Percentiles rank a stretch among this genome's conserved stretches.
Evolutionary conservation across 305 asterid genomes (phyloP).

Genomic region (Fraxinus greggii): DNA sequence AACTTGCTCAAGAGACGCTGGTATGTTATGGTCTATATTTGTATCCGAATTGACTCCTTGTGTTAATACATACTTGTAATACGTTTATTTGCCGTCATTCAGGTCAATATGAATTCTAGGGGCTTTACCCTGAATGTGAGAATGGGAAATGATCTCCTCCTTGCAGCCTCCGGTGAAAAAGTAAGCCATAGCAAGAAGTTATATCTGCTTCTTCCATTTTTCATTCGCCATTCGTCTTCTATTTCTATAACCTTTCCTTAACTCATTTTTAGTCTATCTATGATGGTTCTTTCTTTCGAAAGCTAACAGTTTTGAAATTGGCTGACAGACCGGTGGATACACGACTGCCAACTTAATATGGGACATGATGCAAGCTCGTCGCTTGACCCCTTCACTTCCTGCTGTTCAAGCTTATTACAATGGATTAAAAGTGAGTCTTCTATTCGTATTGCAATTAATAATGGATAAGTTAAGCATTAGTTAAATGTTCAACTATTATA

Average conservation of each 20-base stretch:
- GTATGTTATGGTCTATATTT: slow-evolving; percentile 34
- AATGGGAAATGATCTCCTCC: slow-evolving; percentile 71
- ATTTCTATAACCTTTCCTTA: not conserved
- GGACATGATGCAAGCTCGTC: slow-evolving; percentile 83
- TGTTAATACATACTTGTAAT: slow-evolving; percentile 4
- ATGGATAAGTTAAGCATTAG: not conserved
- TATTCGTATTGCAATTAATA: not conserved
- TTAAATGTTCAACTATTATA: not conserved
- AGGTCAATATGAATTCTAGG: slow-evolving; percentile 62
- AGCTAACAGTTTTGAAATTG: slow-evolving; percentile 17
- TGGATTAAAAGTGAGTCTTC: slow-evolving; percentile 72
- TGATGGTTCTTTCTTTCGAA: not conserved
- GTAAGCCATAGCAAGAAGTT: slow-evolving; percentile 33
- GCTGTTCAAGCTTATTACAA: slow-evolving; percentile 67
- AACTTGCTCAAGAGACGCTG: slow-evolving; percentile 78
- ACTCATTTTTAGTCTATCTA: not conserved
- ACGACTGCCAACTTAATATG: slow-evolving; percentile 81
- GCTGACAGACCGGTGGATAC: slow-evolving; percentile 71
- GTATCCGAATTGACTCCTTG: not conserved
- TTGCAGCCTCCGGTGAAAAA: slow-evolving; percentile 84
- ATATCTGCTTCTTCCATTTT: not conserved
- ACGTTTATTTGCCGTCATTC: slow-evolving; percentile 19
- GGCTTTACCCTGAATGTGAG: slow-evolving; percentile 43
- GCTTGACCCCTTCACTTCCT: slow-evolving; percentile 43
- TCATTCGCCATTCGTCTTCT: not conserved